These are phyloP conservation scores for Venturiaceae sp. DNA, from an alignment of 2,329 filamentous ascomycete species.

Conservation along the genomic window DNA sequence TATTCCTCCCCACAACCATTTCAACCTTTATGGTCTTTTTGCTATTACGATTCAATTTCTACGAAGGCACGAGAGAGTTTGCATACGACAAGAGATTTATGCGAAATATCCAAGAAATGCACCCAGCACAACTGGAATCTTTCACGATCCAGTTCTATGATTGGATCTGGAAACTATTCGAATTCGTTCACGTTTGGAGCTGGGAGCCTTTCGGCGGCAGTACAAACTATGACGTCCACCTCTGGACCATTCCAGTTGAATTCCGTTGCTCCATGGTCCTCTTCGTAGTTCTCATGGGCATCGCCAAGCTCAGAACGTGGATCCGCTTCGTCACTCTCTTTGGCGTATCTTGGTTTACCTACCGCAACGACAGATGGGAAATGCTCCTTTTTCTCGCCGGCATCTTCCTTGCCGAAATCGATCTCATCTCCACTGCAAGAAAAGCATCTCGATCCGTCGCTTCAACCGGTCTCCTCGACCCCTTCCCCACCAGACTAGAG, in stretches of 20 bases:
- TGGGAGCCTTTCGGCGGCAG: conserved; percentile 10
- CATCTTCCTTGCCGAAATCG: conserved; percentile 45
- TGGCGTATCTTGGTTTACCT: conserved; percentile 34
- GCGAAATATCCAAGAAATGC: conserved; percentile 12
- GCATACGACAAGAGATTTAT: conserved; percentile 10
- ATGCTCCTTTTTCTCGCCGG: conserved; percentile 46
- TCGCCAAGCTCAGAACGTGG: conserved; percentile 35
- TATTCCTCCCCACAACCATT: conserved; percentile 14
- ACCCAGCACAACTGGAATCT: conserved; percentile 8
- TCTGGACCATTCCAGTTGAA: conserved; percentile 56
- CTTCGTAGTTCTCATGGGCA: conserved; percentile 43
- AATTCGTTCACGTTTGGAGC: conserved; percentile 12
- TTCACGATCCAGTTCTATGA: conserved; percentile 14
- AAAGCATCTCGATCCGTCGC: neutral
- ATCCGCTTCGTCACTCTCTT: conserved; percentile 35
- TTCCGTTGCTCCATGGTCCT: conserved; percentile 49
- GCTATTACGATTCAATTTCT: conserved; percentile 7
- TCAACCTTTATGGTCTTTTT: conserved; percentile 13
- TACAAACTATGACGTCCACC: conserved; percentile 44
- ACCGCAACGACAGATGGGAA: conserved; percentile 43
- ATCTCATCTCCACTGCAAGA: conserved; percentile 21
- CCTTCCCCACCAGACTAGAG: neutral
- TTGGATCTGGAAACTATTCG: conserved; percentile 29
- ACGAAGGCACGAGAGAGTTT: conserved; percentile 9
- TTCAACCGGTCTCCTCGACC: neutral